Percentiles rank a stretch among this genome's conserved stretches.
These are phyloP conservation scores for Alternaria hordeiaustralica DNA, from an alignment of 2,329 filamentous ascomycete genomes.

Conservation along the genomic window DNA sequence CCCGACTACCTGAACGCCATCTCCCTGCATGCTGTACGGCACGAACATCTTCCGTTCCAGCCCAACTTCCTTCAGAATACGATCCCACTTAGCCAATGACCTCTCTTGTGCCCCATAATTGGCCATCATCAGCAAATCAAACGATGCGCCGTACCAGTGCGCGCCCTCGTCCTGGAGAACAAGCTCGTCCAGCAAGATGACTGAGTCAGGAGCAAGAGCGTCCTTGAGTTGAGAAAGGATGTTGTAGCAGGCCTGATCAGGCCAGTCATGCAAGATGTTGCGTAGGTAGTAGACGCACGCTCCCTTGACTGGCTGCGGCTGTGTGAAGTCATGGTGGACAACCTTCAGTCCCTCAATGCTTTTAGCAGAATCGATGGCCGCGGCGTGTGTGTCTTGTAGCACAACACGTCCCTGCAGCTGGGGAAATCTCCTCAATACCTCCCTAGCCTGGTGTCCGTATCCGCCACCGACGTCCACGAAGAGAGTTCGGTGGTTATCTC, in stretches of 20 bases:
- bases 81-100: constrained; percentile 8
- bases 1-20: constrained; percentile 8
- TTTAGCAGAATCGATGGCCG: constrained; percentile 7
- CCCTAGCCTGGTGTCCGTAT: constrained; percentile 6
- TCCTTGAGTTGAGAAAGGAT: constrained; percentile 6
- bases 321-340: constrained; percentile 5
- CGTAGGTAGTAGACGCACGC: constrained; percentile 7
- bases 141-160: constrained; percentile 9
- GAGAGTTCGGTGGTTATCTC: neutral
- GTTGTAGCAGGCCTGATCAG: constrained; percentile 1
- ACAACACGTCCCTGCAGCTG: constrained; percentile 4
- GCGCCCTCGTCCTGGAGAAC: neutral
- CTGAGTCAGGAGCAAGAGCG: constrained; percentile 8
- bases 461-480: constrained; percentile 8
- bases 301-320: constrained; percentile 1
- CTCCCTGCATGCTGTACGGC: constrained; percentile 7
- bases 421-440: constrained; percentile 3
- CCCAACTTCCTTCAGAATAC: constrained; percentile 2
- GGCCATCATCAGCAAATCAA: constrained; percentile 12
- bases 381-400: constrained; percentile 5
- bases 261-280: constrained; percentile 11
- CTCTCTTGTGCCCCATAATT: constrained; percentile 8
- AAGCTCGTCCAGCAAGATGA: constrained; percentile 8
- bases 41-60: constrained; percentile 8
- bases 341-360: constrained; percentile 2